These are phyloP conservation scores for Diutina catenulata DNA, from an alignment of 1,139 yeast species.

Conservation along the genomic window DNA sequence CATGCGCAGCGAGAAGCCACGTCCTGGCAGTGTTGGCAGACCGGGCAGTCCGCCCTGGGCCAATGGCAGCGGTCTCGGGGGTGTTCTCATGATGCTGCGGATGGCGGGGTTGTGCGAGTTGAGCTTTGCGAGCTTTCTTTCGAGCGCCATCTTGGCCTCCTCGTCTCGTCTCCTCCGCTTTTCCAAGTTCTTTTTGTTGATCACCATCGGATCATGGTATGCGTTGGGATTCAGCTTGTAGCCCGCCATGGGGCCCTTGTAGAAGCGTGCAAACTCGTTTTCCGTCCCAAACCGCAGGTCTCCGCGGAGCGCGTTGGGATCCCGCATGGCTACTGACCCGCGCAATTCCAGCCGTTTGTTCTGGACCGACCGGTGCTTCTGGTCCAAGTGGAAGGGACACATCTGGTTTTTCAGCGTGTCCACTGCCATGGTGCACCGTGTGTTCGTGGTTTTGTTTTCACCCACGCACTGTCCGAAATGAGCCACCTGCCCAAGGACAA, in stretches of 20 bases:
- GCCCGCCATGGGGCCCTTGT: not conserved
- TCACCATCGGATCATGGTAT: not conserved
- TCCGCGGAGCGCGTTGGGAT: not conserved
- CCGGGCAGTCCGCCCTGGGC: no score
- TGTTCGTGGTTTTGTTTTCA: slow-evolving; percentile 15
- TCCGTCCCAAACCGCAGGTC: not conserved
- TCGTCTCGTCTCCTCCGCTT: slow-evolving; percentile 1
- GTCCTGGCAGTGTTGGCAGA: no score
- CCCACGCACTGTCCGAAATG: slow-evolving; percentile 58
- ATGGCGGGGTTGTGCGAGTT: not conserved
- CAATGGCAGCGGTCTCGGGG: not conserved
- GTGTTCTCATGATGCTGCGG: not conserved
- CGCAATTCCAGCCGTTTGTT: slow-evolving; percentile 1
- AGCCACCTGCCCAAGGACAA: slow-evolving; percentile 66
- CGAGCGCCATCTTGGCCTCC: not conserved
- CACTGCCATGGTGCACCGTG: slow-evolving; percentile 45
- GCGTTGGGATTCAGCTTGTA: not conserved
- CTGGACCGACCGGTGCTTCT: not conserved
- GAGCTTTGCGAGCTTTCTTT: not conserved
- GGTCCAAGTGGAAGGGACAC: slow-evolving; percentile 52
- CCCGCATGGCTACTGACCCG: slow-evolving; percentile 1
- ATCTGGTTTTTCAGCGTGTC: slow-evolving; percentile 38
- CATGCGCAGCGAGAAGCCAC: slow-evolving; percentile 3
- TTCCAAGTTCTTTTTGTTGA: not conserved
- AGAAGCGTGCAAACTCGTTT: not conserved